Evolutionary conservation across 2,329 filamentous ascomycete species (phyloP), one percentile per base, ranked within the genome.

Genomic region (Talaromyces atroroseus): DNA sequence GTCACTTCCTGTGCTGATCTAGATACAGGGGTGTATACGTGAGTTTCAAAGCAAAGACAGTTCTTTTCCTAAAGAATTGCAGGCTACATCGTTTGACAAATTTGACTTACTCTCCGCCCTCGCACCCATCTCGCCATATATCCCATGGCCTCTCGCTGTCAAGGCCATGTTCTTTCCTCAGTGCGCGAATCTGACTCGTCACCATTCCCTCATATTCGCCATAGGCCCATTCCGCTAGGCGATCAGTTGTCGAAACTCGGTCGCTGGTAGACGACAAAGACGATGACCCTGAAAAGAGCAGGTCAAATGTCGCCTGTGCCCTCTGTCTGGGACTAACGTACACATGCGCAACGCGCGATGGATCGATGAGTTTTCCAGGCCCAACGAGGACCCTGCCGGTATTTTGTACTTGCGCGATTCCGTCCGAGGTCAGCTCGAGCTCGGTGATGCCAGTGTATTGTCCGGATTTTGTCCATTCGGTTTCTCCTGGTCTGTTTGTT

Each of bases 141-240:
- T 82, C 74, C 81, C 82, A 84, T 24, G 70, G 66, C 36, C 62
- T 63, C n/a, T 78, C 74, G 12, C 55, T 57, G 62, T 82, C 80
- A 18, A 82, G 67, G 0, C 80, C 80, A 8, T 73, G 69, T 55
- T 74, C 62, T 59, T 74, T 69, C 57, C 82, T 74, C 59, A 71
- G 61, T 26, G 70, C 65, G 14, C 72, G 70, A 51, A 86, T 85
- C 62, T 82, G 71, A n/a, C 71, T 64, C 7, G 73, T 75, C 47
- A 75, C 76, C 23, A 84, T 66, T 11, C 83, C 83, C 66, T 86
- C 83, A 65, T 86, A 86, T 58, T 78, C 71, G 47, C 83, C 83
- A 67, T 86, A 86, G 58, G 82, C 78, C 83, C 83, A 86, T 66
- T 86, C 83, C 1, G 77, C 71, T 45, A 86, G 71, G 2, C 71